Conservation (phyloP, 768 basidiomycete species). For the Tephrocybe sp. region DNA sequence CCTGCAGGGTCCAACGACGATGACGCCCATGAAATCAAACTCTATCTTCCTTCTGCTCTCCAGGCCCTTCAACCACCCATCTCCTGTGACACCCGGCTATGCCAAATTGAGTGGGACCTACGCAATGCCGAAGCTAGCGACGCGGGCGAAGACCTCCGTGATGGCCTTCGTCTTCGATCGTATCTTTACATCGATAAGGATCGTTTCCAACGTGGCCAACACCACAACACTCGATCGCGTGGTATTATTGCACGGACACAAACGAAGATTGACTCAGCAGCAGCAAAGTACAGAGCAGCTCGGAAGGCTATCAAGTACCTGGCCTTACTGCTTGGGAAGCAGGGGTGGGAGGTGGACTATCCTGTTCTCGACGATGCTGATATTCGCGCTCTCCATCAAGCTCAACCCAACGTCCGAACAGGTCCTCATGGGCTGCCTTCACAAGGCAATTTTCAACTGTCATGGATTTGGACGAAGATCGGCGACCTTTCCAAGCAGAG, state of each 20-base stretch:
- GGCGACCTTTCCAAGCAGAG: constrained; percentile 3
- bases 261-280: constrained; percentile 4
- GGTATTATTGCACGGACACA: constrained; percentile 6
- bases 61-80: neutral
- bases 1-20: neutral
- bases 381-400: constrained; percentile 9
- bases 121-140: neutral
- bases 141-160: constrained; percentile 10
- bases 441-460: constrained; percentile 7
- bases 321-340: constrained; percentile 1
- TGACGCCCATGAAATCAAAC: neutral
- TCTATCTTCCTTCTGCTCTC: neutral
- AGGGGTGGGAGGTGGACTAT: constrained; percentile 8
- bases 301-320: no score
- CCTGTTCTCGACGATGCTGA: constrained; percentile 9
- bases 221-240: constrained; percentile 10
- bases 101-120: neutral
- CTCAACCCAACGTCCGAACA: neutral
- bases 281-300: no score
- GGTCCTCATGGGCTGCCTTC: neutral
- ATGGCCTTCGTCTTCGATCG: constrained; percentile 10
- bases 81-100: neutral
- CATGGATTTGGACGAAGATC: constrained; percentile 18
- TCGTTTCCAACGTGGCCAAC: constrained; percentile 11
- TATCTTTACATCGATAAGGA: constrained; percentile 14